Conservation (phyloP, 805 yeast genomes). For the Yarrowia deformans region DNA sequence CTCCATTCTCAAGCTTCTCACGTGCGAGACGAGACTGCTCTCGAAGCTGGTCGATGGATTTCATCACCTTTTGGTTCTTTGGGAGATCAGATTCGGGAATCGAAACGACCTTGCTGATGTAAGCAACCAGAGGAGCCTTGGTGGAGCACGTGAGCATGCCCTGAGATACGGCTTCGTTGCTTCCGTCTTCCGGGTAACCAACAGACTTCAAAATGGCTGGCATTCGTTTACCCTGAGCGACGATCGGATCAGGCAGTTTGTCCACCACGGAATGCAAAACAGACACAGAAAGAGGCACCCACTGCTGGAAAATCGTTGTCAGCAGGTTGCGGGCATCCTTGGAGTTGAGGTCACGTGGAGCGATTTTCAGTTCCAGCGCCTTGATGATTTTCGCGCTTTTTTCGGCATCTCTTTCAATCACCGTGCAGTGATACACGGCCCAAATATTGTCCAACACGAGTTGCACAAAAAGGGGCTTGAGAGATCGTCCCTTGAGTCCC, state of each 20-base stretch:
- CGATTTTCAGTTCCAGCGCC: conserved; percentile 70
- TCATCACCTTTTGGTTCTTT: conserved; percentile 51
- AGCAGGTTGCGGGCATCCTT: conserved; percentile 74
- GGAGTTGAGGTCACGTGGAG: conserved; percentile 78
- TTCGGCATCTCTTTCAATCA: conserved; percentile 70
- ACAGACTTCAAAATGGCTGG: conserved; percentile 69
- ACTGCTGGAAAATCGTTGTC: conserved; percentile 78
- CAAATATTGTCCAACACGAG: conserved; percentile 88
- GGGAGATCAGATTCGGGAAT: conserved; percentile 86
- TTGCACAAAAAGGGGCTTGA: conserved; percentile 86
- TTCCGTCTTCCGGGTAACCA: conserved; percentile 54
- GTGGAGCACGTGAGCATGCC: conserved; percentile 74
- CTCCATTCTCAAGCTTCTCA: conserved; percentile 41
- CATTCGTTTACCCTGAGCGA: conserved; percentile 76
- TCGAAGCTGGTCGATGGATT: conserved; percentile 49
- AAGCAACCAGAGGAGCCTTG: conserved; percentile 73
- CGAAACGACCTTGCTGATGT: conserved; percentile 87
- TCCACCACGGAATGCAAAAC: conserved; percentile 84
- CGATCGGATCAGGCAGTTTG: conserved; percentile 80
- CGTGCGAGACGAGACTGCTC: conserved; percentile 44
- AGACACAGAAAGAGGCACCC: conserved; percentile 93
- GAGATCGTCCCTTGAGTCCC: conserved; percentile 57
- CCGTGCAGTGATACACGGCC: conserved; percentile 82
- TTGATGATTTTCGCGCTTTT: conserved; percentile 75
- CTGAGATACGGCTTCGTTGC: conserved; percentile 50